Evolutionary conservation across 768 basidiomycete genomes (phyloP), one percentile per base, ranked within the genome.

Genomic region (Xerocomellus chrysenteron): DNA sequence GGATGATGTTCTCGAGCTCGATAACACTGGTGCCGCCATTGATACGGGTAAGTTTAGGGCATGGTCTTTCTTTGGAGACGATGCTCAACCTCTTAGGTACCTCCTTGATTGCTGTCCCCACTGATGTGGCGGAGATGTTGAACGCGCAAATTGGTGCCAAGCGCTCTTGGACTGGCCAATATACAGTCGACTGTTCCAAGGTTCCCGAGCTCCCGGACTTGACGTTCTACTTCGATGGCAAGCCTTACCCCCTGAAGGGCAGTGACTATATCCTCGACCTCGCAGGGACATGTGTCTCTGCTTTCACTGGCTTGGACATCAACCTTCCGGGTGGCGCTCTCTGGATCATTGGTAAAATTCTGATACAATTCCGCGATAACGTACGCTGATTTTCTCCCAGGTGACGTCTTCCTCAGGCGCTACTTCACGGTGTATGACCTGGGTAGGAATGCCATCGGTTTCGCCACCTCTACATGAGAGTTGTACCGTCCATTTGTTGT

Each of bases 101-200:
- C 40, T 95, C 93, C 8, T 80, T 98, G 58, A 98, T 98, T 65
- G 96, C 89, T 47, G 78, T 96, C 48, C 96, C 96, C 49, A 86
- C 87, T 55, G 96, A 98, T 67, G 82, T 98, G 52, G 95, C 97
- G 50, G 97, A 99, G 79, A 92, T 99, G 92, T 78, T 99, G 66
- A 98, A 99, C 75, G 78, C 88, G 33, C 86, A 90, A 72, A 97
- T 99, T 51, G 97, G 97, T 56, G 96, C 96, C 14, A 90, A 83
- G 76, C 92, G 88, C 68, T 84, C 87, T 2, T 98, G 95, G 95
- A 97, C 90, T 68, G 97, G 96, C 40, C 96, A 98, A 74, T 97
- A 96, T 69, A 85, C 84, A 26, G 79, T 99, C 58, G 92, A 94
- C 61, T 98, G 97, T 72, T 75, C 83, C 57, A 93, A 83, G 68